phyloP scores from a whole-genome alignment of 441 rosid species.

The Iberis amara region DNA sequence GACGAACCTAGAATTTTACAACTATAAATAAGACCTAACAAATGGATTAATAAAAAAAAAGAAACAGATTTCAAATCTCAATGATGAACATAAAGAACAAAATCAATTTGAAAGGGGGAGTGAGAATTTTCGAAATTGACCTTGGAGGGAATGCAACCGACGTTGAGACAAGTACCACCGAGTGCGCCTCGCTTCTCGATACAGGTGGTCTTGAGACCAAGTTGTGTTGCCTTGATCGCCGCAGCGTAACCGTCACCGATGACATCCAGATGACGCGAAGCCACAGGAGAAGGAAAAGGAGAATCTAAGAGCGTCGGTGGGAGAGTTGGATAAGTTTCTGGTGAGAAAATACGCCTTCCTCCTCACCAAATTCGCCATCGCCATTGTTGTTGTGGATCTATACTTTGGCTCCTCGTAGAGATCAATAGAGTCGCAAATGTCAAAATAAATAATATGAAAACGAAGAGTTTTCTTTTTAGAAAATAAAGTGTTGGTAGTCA shows the following conservation, averaged over 20 bases:
- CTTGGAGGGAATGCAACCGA: constrained; percentile 98
- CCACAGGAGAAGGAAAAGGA: constrained; percentile 64
- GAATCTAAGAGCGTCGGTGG: constrained; percentile 47
- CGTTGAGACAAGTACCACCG: constrained; percentile 98
- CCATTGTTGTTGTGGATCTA: constrained; percentile 38
- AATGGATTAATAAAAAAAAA: too few species aligned
- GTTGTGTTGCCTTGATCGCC: constrained; percentile 97
- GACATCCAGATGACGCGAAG: constrained; percentile 73
- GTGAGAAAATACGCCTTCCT: constrained; percentile 58
- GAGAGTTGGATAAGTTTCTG: constrained; percentile 42
- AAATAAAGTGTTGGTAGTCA: too few species aligned
- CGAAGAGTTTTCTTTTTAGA: too few species aligned
- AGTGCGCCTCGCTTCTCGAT: constrained; percentile 92
- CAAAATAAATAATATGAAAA: too few species aligned
- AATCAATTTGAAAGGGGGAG: too few species aligned
- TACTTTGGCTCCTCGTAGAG: too few species aligned
- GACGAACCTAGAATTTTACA: too few species aligned
- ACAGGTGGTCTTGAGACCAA: too few species aligned
- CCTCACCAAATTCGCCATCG: constrained; percentile 74
- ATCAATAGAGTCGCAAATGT: too few species aligned
- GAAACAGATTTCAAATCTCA: not conserved
- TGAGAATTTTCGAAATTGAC: constrained; percentile 33
- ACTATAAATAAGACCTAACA: not conserved
- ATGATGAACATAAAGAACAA: not conserved
- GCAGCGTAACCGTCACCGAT: constrained; percentile 99